Base-by-base conservation (phyloP, 2,329 filamentous ascomycete genomes). In the Aspergillus bombycis region DNA sequence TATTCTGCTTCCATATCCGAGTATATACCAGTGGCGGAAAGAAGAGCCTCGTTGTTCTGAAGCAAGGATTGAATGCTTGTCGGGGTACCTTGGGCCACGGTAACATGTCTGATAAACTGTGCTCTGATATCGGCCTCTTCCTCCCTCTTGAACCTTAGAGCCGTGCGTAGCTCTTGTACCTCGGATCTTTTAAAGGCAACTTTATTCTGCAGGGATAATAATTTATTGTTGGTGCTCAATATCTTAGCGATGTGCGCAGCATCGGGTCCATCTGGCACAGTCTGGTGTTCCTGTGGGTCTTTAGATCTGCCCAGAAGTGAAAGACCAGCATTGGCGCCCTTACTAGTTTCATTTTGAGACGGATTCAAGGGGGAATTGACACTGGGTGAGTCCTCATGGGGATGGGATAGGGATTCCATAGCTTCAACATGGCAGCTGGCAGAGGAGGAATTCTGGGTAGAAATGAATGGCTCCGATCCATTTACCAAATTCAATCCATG, bases 1-100 rank as follows among this genome's bases (percentile, higher is more conserved):
- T 74, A 73, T 12, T 64, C 65, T 26, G 65, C 61, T 60, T 76
- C 74, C 43, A 72, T 61, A 7, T 60, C 62, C 56, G 70, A 60
- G 55, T 75, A 74, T 21, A 67, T 65, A 6, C 68, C 64, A 19
- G 68, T 69, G 5, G 62, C 63, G 8, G 57, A 55, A 58, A 71
- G 68, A 14, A 72, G 65, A n/a, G 62, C 48, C 26, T 71, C 65
- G 46, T 68, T 68, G 26, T 67, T 61, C 11, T 52, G 23, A n/a
- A 63, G 32, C 30, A 72, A 60, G 1, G 58, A 21, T 16, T 11
- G 46, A 21, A 19, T 61, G 58, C 14, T 43, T 56, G 6, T 60
- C 41, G 11, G 46, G 19, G 21, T 62, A 50, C 50, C 64, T 62
- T 14, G 68, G 11, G 34, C 32, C 21, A 41, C 63, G 54, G 71